A percentile compares a stretch with the other conserved stretches of the same genome.
phyloP scores from a whole-genome alignment of 192 early-diverging fungal genomes.

The Chytriomyces sp. region DNA sequence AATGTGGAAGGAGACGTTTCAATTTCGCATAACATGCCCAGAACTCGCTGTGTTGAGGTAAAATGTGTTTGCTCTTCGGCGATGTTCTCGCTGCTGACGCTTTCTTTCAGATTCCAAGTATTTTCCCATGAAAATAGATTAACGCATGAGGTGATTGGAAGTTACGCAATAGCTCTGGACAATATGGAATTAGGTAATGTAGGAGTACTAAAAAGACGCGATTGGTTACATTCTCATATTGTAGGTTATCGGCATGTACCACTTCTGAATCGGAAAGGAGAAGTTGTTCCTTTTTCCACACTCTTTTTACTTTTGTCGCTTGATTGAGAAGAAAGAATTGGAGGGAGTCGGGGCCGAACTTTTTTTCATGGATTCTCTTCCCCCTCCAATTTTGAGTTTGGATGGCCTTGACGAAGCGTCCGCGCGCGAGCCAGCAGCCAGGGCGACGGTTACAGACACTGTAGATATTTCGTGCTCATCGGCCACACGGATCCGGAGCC shows the following conservation, averaged over 20 bases:
- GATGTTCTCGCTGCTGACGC: background rate
- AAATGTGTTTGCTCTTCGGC: background rate
- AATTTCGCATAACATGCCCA: slow-evolving; percentile 39
- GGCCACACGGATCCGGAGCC: slow-evolving; percentile 13
- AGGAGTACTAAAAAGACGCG: background rate
- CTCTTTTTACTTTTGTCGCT: slow-evolving; percentile 50
- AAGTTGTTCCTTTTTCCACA: slow-evolving; percentile 65
- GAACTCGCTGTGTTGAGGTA: slow-evolving; percentile 55
- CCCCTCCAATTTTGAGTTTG: background rate
- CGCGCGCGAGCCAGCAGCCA: background rate
- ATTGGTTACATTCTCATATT: background rate
- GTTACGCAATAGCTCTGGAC: slow-evolving; percentile 37
- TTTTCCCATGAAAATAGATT: slow-evolving; percentile 36
- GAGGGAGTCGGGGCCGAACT: too few species aligned
- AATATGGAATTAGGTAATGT: slow-evolving; percentile 46
- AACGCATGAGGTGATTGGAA: slow-evolving; percentile 45
- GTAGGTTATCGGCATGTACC: slow-evolving; percentile 72
- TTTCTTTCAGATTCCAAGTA: slow-evolving; percentile 35
- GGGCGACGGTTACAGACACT: too few species aligned
- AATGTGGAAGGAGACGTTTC: slow-evolving; percentile 52
- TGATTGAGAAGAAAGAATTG: background rate
- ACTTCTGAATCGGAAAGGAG: slow-evolving; percentile 63
- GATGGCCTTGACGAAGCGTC: too few species aligned
- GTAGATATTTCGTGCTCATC: too few species aligned
- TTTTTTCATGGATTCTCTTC: too few species aligned